phyloP scores from a whole-genome alignment of 1,139 yeast genomes.

The Yamadazyma atmosphaerica region DNA sequence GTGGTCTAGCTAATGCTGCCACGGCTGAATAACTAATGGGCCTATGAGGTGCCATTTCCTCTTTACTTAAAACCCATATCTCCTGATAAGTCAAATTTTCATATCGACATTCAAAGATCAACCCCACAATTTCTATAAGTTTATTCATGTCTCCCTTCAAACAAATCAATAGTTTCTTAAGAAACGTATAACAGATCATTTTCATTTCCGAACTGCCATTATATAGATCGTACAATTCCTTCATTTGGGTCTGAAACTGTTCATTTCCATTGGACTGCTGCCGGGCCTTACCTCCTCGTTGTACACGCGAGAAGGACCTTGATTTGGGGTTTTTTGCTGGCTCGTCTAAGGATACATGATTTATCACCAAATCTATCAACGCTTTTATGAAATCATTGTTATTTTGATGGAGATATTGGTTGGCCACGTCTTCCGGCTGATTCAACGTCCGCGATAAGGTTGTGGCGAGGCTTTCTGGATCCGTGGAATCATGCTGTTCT shows the following conservation, averaged over 20 bases:
- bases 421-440: not conserved
- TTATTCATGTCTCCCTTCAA: conserved; percentile 39
- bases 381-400: conserved; percentile 22
- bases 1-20: not conserved
- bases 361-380: conserved; percentile 29
- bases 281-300: no score
- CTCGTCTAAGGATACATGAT: conserved; percentile 12
- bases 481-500: not conserved
- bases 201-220: conserved; percentile 23
- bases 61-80: not conserved
- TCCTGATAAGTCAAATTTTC: conserved; percentile 8
- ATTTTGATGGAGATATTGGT: conserved; percentile 7
- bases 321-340: no score
- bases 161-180: conserved; percentile 35
- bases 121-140: conserved; percentile 27
- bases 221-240: conserved; percentile 20
- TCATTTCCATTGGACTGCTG: no score
- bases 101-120: conserved; percentile 9
- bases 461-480: not conserved
- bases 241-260: conserved; percentile 16
- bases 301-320: conserved; percentile 21
- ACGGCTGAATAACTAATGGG: not conserved
- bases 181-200: conserved; percentile 29
- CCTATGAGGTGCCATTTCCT: not conserved
- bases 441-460: not conserved